phyloP scores from a whole-genome alignment of 768 basidiomycete species.

The Lactifluus rugatus region DNA sequence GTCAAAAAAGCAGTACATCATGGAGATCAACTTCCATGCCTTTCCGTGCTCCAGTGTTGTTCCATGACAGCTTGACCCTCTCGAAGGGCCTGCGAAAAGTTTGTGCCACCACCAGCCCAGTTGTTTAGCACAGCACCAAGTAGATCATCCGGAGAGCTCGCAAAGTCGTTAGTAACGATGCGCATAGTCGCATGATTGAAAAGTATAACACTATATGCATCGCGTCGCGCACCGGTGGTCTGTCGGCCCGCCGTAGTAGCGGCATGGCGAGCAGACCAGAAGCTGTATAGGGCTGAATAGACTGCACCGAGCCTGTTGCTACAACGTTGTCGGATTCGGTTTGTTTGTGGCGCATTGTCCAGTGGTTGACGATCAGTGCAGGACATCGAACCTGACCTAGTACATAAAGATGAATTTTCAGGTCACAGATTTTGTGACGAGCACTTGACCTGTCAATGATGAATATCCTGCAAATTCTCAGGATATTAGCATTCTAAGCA shows the following conservation, averaged over 20 bases:
- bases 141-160: conserved; percentile 36
- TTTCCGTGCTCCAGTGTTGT: conserved; percentile 40
- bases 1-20: not conserved
- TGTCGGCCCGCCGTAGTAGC: conserved; percentile 25
- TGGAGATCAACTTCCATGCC: conserved; percentile 23
- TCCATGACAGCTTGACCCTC: conserved; percentile 33
- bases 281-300: conserved; percentile 42
- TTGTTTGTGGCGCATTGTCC: conserved; percentile 32
- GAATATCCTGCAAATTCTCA: conserved; percentile 30
- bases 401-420: not conserved
- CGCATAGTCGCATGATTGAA: conserved; percentile 28
- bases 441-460: conserved; percentile 42
- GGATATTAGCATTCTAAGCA: not conserved
- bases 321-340: conserved; percentile 28
- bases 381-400: conserved; percentile 46
- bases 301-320: conserved; percentile 50
- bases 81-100: conserved; percentile 35
- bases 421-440: not conserved
- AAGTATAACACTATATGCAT: conserved; percentile 47
- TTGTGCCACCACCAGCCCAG: conserved; percentile 31
- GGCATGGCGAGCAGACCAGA: conserved; percentile 45
- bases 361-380: conserved; percentile 35
- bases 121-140: conserved; percentile 31
- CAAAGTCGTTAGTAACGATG: conserved; percentile 37
- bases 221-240: conserved; percentile 29